Evolutionary conservation across 495 filamentous ascomycete species (phyloP), one percentile per base, ranked within the genome.

Genomic region (Tuber borchii): DNA sequence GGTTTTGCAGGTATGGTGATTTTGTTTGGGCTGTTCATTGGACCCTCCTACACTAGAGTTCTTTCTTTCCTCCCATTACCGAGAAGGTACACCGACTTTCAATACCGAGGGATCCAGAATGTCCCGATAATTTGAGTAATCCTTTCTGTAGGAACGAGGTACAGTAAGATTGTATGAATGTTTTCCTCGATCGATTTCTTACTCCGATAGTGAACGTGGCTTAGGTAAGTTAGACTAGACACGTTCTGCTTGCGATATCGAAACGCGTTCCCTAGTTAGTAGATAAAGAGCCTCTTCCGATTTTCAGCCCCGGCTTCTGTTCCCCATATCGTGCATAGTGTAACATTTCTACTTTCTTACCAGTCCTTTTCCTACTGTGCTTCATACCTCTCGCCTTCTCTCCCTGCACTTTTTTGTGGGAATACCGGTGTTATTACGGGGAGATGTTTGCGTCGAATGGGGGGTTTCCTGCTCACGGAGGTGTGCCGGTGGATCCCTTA

Each of bases 381-480:
- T 17, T 2, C 56, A 17, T 34, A 65, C 26, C 2, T 65, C 56
- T 65, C 26, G 26, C 56, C 26, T 19, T 65, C 34, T 19, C 51
- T 61, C 51, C 51, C 51, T 56, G 22, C 10, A 17, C 26, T 26
- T 65, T 19, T 31, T 19, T 34, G 12, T 34, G 56, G 16, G 26
- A 65, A 65, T 19, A 65, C 56, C 26, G 26, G 56, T 65, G 56
- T n/a, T 65, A 34, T 65, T 19, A 4, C 26, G 26, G 56, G 16
- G 56, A 65, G 70, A 79, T 79, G 78, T 79, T 79, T 74, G 71
- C 77, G 26, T 75, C 71, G 71, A 76, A 73, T 48, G 77, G 70
- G 73, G 78, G 77, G 70, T 71, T 75, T 22, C 78, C 73, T 70
- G 42, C 78, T 44, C 78, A 77, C 71, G 78, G 77, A 69, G 76